Evolutionary conservation across 208 protist species (phyloP).

Genomic region (Zelonia costaricensis): DNA sequence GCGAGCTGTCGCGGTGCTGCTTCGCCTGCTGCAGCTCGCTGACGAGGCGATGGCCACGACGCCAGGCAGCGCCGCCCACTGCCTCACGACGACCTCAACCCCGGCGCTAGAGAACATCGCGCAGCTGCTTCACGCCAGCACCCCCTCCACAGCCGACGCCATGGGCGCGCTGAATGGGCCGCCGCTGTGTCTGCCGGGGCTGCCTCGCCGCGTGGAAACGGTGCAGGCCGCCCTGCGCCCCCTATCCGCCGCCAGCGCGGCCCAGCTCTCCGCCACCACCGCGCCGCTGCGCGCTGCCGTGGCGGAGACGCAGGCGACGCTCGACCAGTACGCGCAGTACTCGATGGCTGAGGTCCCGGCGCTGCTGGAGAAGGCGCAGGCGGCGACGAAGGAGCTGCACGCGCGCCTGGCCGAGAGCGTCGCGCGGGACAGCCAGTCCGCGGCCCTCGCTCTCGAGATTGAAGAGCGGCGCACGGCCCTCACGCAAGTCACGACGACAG

Average conservation of each 20-base stretch:
- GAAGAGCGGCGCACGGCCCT: constrained; percentile 1
- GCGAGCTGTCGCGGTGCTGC: constrained; percentile 17
- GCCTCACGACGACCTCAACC: constrained; percentile 5
- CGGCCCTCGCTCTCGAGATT: constrained; percentile 5
- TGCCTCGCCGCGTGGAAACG: background rate
- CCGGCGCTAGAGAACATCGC: constrained; percentile 12
- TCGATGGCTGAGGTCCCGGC: constrained; percentile 35
- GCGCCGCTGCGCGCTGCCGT: background rate
- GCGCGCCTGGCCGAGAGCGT: constrained; percentile 8
- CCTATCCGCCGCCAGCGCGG: constrained; percentile 7
- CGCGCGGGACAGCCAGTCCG: constrained; percentile 8
- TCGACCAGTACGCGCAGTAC: constrained; percentile 68
- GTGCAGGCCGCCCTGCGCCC: constrained; percentile 9
- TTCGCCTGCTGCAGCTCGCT: constrained; percentile 31
- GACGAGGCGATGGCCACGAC: constrained; percentile 14
- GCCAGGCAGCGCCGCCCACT: background rate
- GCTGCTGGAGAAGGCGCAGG: constrained; percentile 36
- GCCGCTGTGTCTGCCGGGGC: constrained; percentile 9
- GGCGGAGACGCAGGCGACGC: constrained; percentile 18
- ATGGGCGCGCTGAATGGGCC: background rate
- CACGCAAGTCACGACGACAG: background rate
- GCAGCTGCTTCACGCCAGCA: background rate
- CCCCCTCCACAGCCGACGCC: background rate
- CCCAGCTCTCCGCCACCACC: constrained; percentile 1
- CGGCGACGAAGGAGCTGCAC: constrained; percentile 16